Conservation (phyloP, 1,139 yeast genomes). For the Scheffersomyces illinoinensis region DNA sequence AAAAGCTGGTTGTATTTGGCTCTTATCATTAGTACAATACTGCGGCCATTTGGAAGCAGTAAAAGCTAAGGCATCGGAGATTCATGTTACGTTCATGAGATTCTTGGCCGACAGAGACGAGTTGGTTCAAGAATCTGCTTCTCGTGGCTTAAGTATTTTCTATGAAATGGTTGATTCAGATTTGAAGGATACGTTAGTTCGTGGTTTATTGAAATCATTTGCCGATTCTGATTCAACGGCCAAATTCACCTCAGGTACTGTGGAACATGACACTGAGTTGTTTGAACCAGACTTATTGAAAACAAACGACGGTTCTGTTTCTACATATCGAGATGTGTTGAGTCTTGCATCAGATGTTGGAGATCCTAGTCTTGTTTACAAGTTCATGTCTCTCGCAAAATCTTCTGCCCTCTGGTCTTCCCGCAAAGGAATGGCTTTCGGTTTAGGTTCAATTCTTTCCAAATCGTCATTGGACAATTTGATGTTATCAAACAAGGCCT, state of each 20-base stretch:
- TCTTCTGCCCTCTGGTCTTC: conserved; percentile 91
- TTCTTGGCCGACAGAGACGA: conserved; percentile 82
- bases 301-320: conserved; percentile 83
- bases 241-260: conserved; percentile 61
- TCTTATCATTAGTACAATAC: conserved; percentile 75
- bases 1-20: conserved; percentile 83
- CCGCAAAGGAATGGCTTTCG: conserved; percentile 91
- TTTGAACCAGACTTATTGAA: conserved; percentile 81
- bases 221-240: conserved; percentile 64
- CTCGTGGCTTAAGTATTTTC: conserved; percentile 80
- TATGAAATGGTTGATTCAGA: conserved; percentile 76
- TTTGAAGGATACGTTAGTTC: conserved; percentile 71
- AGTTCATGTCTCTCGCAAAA: conserved; percentile 90
- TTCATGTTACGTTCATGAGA: conserved; percentile 73
- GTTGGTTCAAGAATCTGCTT: conserved; percentile 85
- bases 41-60: conserved; percentile 55
- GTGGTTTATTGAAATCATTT: conserved; percentile 74
- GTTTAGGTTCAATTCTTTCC: conserved; percentile 81
- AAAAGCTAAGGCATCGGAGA: conserved; percentile 46
- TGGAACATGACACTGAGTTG: conserved; percentile 77
- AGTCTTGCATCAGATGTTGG: conserved; percentile 92
- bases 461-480: conserved; percentile 72
- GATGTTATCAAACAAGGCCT: conserved; percentile 51
- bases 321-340: conserved; percentile 84
- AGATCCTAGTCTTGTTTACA: conserved; percentile 90